These are phyloP conservation scores for Cladosporium sp. DNA, from an alignment of 2,329 filamentous ascomycete genomes.

Conservation along the genomic window DNA sequence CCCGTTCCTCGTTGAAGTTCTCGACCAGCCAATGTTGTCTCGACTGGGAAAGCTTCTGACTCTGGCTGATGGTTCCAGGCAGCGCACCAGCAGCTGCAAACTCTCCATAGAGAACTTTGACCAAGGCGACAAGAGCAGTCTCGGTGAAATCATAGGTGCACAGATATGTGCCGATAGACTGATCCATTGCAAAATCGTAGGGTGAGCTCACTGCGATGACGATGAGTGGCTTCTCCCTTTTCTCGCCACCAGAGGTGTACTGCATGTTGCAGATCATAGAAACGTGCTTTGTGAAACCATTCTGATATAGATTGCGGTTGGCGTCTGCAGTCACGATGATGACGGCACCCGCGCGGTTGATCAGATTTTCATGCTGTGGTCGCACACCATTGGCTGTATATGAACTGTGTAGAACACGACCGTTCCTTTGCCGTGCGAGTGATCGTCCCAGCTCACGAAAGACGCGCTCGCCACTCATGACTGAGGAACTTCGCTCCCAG, in stretches of 20 bases:
- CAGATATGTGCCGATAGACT: slow-evolving; percentile 82
- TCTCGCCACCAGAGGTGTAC: slow-evolving; percentile 64
- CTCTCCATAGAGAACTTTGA: slow-evolving; percentile 79
- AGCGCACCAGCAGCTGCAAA: slow-evolving; percentile 52
- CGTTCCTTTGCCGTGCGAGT: slow-evolving; percentile 77
- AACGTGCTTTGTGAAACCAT: slow-evolving; percentile 92
- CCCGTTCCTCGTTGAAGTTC: slow-evolving; percentile 74
- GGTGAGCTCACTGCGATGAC: slow-evolving; percentile 92
- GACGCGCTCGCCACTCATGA: slow-evolving; percentile 90
- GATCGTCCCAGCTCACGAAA: slow-evolving; percentile 85
- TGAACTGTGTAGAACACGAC: slow-evolving; percentile 85
- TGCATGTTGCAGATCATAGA: slow-evolving; percentile 91
- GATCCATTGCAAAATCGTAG: slow-evolving; percentile 94
- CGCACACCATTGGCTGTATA: slow-evolving; percentile 91
- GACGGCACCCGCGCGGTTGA: slow-evolving; percentile 80
- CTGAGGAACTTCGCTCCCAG: slow-evolving; percentile 54
- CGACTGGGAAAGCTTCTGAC: slow-evolving; percentile 81
- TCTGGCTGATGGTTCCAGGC: slow-evolving; percentile 75
- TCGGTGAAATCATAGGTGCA: slow-evolving; percentile 97
- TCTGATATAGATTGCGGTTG: slow-evolving; percentile 88
- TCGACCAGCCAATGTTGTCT: slow-evolving; percentile 94
- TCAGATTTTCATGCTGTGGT: slow-evolving; percentile 88
- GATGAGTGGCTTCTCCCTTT: slow-evolving; percentile 72
- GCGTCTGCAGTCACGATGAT: slow-evolving; percentile 91
- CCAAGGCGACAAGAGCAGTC: slow-evolving; percentile 77